Conservation (phyloP, 129 eudicot species). For the Arctium minus region DNA sequence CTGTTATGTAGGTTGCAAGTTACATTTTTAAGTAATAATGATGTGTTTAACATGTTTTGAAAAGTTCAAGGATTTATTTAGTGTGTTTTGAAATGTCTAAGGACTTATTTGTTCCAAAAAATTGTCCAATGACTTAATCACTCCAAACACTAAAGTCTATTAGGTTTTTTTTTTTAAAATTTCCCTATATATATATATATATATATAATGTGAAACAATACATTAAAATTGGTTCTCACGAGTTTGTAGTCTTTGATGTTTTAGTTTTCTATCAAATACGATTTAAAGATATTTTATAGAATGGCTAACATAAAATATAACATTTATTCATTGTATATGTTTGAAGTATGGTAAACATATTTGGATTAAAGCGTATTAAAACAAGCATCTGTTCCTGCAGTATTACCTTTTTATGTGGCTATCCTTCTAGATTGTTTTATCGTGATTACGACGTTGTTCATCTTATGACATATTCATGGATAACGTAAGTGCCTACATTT, state of each 20-base stretch:
- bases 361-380: neutral
- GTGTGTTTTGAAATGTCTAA: no score
- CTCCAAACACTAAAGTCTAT: no score
- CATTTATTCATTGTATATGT: neutral
- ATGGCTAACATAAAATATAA: neutral
- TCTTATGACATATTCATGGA: neutral
- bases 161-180: no score
- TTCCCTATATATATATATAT: no score
- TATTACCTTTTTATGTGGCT: neutral
- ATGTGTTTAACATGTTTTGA: no score
- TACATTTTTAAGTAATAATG: no score
- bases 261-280: neutral
- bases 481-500: neutral
- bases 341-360: neutral
- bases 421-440: neutral
- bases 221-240: neutral
- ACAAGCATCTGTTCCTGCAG: neutral
- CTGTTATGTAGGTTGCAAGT: no score
- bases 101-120: no score
- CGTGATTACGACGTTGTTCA: neutral
- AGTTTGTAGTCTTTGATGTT: neutral
- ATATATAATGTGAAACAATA: neutral
- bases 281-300: neutral
- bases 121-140: no score
- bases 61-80: no score